Percentiles rank a stretch among this genome's conserved stretches.
phyloP scores from a whole-genome alignment of 2,329 filamentous ascomycete species.

The Ciborinia camelliae region DNA sequence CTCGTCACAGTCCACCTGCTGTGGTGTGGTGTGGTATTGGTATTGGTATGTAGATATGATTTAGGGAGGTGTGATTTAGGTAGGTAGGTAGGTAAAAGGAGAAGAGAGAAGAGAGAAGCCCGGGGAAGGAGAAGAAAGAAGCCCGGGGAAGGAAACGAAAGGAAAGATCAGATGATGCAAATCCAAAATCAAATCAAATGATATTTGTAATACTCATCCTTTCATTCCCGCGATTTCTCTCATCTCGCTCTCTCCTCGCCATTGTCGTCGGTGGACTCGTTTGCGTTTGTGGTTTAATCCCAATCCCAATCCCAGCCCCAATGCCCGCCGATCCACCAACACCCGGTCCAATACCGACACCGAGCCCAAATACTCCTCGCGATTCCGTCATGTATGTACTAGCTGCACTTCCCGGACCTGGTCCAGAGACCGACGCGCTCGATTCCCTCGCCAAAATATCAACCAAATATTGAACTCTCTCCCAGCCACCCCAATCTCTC shows the following conservation, averaged over 20 bases:
- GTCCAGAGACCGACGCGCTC: slow-evolving; percentile 12
- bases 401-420: neutral
- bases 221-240: slow-evolving; percentile 28
- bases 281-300: neutral
- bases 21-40: too few species aligned
- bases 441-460: slow-evolving; percentile 46
- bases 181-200: slow-evolving; percentile 25
- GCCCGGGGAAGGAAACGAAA: too few species aligned
- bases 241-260: neutral
- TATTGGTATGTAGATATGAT: too few species aligned
- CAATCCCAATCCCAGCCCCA: neutral
- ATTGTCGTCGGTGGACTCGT: neutral
- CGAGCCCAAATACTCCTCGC: neutral
- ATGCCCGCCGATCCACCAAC: neutral
- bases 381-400: neutral
- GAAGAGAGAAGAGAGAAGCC: too few species aligned
- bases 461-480: slow-evolving; percentile 63
- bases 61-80: too few species aligned
- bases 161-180: too few species aligned
- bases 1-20: too few species aligned
- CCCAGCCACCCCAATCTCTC: slow-evolving; percentile 78
- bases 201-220: slow-evolving; percentile 36
- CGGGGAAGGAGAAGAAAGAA: too few species aligned
- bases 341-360: slow-evolving; percentile 15
- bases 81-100: too few species aligned